phyloP scores from a whole-genome alignment of 2,329 filamentous ascomycete genomes.

The Erysiphe pulchra region DNA sequence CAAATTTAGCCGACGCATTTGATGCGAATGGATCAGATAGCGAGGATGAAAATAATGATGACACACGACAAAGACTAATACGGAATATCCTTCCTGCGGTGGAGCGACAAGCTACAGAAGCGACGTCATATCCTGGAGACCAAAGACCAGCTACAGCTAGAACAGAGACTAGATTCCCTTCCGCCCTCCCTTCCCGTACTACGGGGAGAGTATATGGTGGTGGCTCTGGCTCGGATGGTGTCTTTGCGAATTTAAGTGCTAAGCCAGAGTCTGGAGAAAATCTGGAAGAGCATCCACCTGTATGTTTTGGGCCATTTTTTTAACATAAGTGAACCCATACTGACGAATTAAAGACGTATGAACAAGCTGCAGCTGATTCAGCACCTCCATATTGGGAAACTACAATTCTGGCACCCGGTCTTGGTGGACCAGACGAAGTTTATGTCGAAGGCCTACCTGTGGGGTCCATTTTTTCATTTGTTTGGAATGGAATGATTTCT shows the following conservation, averaged over 20 bases:
- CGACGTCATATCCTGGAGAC: constrained; percentile 4
- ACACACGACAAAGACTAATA: constrained; percentile 72
- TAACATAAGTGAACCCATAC: neutral
- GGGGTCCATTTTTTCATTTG: constrained; percentile 61
- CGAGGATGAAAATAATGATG: constrained; percentile 42
- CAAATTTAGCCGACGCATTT: constrained; percentile 80
- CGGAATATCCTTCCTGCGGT: constrained; percentile 24
- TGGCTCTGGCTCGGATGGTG: constrained; percentile 66
- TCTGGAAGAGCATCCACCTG: constrained; percentile 75
- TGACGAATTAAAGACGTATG: constrained; percentile 45
- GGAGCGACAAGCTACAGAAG: constrained; percentile 11
- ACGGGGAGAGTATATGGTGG: constrained; percentile 35
- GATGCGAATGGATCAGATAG: constrained; percentile 55
- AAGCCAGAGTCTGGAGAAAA: constrained; percentile 62
- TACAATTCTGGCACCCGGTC: constrained; percentile 79
- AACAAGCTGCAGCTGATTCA: constrained; percentile 89
- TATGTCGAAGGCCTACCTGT: constrained; percentile 93
- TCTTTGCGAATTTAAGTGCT: constrained; percentile 84
- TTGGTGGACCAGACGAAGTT: constrained; percentile 77
- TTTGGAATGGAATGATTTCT: constrained; percentile 90
- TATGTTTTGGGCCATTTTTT: constrained; percentile 23
- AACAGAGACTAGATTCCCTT: constrained; percentile 9
- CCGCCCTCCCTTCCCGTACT: constrained; percentile 7
- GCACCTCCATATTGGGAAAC: constrained; percentile 98
- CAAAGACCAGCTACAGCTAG: constrained; percentile 8